Base-by-base conservation (phyloP, 1,139 yeast species). In the Hyphopichia buzzinii region DNA sequence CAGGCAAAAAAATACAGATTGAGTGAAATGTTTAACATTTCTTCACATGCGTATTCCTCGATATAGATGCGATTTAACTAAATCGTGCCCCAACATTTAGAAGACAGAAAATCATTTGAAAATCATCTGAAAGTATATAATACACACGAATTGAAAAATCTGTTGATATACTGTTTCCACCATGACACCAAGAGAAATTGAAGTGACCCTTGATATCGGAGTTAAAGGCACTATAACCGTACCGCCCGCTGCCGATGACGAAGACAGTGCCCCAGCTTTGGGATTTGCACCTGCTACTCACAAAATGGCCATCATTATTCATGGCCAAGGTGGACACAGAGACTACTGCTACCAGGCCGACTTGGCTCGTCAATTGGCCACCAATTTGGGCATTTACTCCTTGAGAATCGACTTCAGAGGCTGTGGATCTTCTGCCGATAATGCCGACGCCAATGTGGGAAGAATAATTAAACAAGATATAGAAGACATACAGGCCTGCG, bases 251-350 rank as follows among this genome's bases (percentile, higher is more conserved):
- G 59, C 46, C 5, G 61, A 58, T 31, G 39, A 49, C 1, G 59
- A 52, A 8, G 38, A 37, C 14, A 48, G 46, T 33, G 54, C 57
- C 2, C 53, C 47, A 37, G 53, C 48, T 24, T 54, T 52, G 12
- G 63, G 61, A 1, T 50, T 46, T 31, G 64, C 65, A 4, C 75
- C 75, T 2, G 57, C 64, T 2, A 65, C 72, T 29, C 60, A 58
- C 36, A 68, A 67, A 45, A 59, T 57, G 22, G 74, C 70, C 2
- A 47, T 72, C 33, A 55, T 72, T 25, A 45, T 71, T 17, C 97
- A 90, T 54, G 97, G 97, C 2, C 84, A 79, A 45, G 89, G 82
- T 0, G 95, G 96, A 0, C 95, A 89, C 55, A 76, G 89, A 44
- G 77, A 85, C 61, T 84, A 87, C 55, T 79, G 87, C 42, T 89